A percentile compares a stretch with the other conserved stretches of the same genome.
These are phyloP conservation scores for Exophiala viscosa DNA, from an alignment of 2,329 filamentous ascomycete species.

Conservation along the genomic window DNA sequence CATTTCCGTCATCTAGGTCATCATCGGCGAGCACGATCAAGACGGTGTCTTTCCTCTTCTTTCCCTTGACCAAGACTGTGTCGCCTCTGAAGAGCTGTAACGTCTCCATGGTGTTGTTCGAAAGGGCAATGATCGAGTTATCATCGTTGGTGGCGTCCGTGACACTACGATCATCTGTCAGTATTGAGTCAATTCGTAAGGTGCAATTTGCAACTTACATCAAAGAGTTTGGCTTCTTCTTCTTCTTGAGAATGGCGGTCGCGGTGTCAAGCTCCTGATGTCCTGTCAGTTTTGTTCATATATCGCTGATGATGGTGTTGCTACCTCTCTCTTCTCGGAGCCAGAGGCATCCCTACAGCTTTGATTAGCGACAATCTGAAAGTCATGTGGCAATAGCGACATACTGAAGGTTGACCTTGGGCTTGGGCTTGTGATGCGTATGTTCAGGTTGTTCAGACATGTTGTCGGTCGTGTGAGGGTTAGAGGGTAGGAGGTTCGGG, in stretches of 20 bases:
- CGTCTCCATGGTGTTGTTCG: constrained; percentile 97
- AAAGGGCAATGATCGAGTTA: constrained; percentile 98
- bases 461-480: constrained; percentile 39
- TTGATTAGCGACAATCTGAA: constrained; percentile 22
- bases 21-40: constrained; percentile 96
- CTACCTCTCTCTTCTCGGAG: constrained; percentile 78
- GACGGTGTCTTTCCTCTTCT: constrained; percentile 99
- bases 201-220: constrained; percentile 61
- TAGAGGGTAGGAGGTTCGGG: not conserved
- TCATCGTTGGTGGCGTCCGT: constrained; percentile 99
- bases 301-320: constrained; percentile 34
- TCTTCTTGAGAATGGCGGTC: constrained; percentile 98
- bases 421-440: constrained; percentile 70
- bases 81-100: constrained; percentile 98
- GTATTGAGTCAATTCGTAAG: constrained; percentile 7
- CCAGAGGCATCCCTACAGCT: constrained; percentile 75
- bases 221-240: constrained; percentile 99
- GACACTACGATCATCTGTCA: constrained; percentile 58
- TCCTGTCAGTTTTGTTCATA: constrained; percentile 28
- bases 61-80: constrained; percentile 95
- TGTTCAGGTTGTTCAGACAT: constrained; percentile 68
- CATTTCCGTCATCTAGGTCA: constrained; percentile 94
- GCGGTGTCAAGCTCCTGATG: constrained; percentile 78
- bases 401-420: constrained; percentile 80
- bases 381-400: constrained; percentile 34